Evolutionary conservation across 192 early-diverging fungal species (phyloP).

Genomic region (Rhizophagus sp.): DNA sequence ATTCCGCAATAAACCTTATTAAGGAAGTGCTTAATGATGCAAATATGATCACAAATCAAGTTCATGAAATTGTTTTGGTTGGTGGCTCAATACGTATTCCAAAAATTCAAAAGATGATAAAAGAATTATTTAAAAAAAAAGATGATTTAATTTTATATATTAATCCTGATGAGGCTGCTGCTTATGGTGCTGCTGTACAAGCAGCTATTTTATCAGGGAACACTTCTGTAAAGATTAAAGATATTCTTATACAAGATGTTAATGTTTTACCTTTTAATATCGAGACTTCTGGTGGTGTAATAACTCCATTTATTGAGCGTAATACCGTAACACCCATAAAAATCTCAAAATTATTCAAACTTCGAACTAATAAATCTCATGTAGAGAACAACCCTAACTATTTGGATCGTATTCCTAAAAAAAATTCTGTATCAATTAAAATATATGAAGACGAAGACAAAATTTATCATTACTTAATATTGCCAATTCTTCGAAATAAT

Average conservation of each 20-base stretch:
- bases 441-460: neutral
- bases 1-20: neutral
- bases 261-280: neutral
- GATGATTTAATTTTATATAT: neutral
- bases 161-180: neutral
- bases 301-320: neutral
- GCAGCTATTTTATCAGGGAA: neutral
- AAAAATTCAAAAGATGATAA: neutral
- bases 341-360: neutral
- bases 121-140: neutral
- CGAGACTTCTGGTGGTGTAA: neutral
- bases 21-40: neutral
- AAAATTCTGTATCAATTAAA: neutral
- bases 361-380: no score
- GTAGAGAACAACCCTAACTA: no score
- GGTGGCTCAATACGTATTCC: neutral
- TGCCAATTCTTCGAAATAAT: slow-evolving; percentile 65
- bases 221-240: neutral
- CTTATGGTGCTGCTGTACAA: neutral
- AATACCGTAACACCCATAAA: neutral
- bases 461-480: slow-evolving; percentile 54
- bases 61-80: neutral
- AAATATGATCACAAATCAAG: neutral
- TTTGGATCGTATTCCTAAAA: neutral
- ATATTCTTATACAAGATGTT: neutral